Evolutionary conservation across 2,329 filamentous ascomycete genomes (phyloP), one percentile per base, ranked within the genome.

Genomic region (Scolecobasidium constrictum): DNA sequence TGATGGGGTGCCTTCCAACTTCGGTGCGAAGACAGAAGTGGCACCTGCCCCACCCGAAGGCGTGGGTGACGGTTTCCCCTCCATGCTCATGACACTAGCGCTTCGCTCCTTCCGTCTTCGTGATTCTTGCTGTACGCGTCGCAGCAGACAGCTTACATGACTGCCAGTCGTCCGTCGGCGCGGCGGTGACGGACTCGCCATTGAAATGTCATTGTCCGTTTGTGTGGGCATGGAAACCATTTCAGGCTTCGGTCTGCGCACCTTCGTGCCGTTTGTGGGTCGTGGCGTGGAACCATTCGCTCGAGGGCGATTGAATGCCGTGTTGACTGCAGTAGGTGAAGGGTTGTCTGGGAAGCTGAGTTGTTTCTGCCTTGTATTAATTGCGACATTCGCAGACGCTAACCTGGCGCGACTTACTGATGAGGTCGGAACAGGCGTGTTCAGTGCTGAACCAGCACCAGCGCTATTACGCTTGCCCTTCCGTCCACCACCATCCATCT

Each of bases 401-500:
- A n/a, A n/a, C n/a, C n/a, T n/a, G n/a, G n/a, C n/a, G n/a, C n/a
- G 21, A 41, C 43, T 46, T 43, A 47, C 44, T 39, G 65, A 68
- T 19, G 64, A 58, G 19, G 59, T 56, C 46, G 63, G 55, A 48
- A 63, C 65, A 15, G 70, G 67, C 31, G 67, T 73, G 40, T 72
- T 71, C 41, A 73, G 62, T 12, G 59, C 64, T 16, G 72, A 73
- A 39, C 70, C 70, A 35, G 67, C 72, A n/a, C 26, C 26, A 7
- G 9, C 26, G 52, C 72, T 77, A 44, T 67, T 68, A 42, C 72
- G 65, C 53, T 78, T 74, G 56, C 71, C 72, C 49, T 65, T 69
- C 43, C 68, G 51, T 33, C 59, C 69, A 45, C 70, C 66, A 49
- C 74, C 72, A 46, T 78, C 72, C 38, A 71, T 65, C 50, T 78